Evolutionary conservation across 257 asterid genomes (phyloP).

Genomic region (Solanum chilense): DNA sequence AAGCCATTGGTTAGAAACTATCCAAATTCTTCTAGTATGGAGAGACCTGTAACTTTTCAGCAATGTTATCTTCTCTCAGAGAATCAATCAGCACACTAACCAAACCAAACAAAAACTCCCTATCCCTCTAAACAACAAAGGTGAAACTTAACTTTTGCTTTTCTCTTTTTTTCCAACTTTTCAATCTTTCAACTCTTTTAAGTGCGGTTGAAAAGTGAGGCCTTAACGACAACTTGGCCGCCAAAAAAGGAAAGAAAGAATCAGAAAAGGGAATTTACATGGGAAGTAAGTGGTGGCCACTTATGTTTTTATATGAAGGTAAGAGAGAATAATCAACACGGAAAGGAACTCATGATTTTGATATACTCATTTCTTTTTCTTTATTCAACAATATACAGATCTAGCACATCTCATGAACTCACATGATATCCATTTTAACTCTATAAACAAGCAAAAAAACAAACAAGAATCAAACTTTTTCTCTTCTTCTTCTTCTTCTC

Average conservation of each 20-base stretch:
- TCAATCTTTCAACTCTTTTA: slow-evolving; percentile 12
- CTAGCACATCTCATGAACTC: slow-evolving; percentile 24
- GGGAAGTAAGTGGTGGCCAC: slow-evolving; percentile 14
- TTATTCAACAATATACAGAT: slow-evolving; percentile 21
- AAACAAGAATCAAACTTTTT: background rate
- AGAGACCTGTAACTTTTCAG: background rate
- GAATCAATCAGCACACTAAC: slow-evolving; percentile 1
- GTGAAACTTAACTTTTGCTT: slow-evolving; percentile 15
- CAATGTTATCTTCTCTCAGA: background rate
- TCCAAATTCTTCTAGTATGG: background rate
- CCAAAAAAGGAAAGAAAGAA: slow-evolving; percentile 6
- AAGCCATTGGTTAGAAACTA: background rate
- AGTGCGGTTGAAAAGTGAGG: slow-evolving; percentile 40
- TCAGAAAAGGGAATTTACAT: slow-evolving; percentile 8
- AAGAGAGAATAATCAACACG: slow-evolving; percentile 30
- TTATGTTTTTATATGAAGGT: slow-evolving; percentile 14
- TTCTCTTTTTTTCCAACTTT: slow-evolving; percentile 14
- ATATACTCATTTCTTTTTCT: slow-evolving; percentile 5
- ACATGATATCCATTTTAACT: slow-evolving; percentile 22
- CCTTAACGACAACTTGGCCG: slow-evolving; percentile 33
- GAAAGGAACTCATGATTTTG: slow-evolving; percentile 49
- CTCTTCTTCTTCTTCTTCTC: background rate
- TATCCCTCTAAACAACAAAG: slow-evolving; percentile 5
- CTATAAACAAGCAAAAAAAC: background rate
- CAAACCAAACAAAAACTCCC: background rate